Evolutionary conservation across 352 stramenopile genomes (phyloP).

Genomic region (Phytophthora cryptogea): DNA sequence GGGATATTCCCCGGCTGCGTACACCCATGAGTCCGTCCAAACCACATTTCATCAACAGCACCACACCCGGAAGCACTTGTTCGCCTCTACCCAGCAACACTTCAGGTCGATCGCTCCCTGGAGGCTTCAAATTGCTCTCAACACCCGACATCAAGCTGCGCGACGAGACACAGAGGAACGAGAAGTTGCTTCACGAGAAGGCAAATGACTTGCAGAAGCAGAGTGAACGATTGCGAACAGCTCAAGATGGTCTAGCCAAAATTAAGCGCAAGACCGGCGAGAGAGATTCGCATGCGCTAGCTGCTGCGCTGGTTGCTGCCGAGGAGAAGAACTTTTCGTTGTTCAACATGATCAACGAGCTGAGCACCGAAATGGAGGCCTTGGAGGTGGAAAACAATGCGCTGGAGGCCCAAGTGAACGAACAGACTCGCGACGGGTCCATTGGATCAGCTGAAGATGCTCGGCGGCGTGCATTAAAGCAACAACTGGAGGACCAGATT

Average conservation of each 20-base stretch:
- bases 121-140: constrained; percentile 61
- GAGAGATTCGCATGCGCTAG: constrained; percentile 80
- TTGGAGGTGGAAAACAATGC: constrained; percentile 87
- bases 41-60: constrained; percentile 37
- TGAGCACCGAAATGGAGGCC: constrained; percentile 91
- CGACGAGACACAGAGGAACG: constrained; percentile 79
- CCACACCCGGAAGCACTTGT: constrained; percentile 15
- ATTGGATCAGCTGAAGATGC: constrained; percentile 61
- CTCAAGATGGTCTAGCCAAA: constrained; percentile 84
- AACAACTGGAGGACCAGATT: constrained; percentile 82
- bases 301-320: constrained; percentile 81
- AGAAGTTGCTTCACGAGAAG: constrained; percentile 77
- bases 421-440: constrained; percentile 41
- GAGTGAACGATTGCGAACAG: constrained; percentile 66
- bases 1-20: constrained; percentile 69
- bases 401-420: constrained; percentile 63
- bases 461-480: constrained; percentile 59
- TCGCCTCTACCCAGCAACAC: constrained; percentile 22
- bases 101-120: constrained; percentile 20
- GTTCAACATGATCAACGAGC: constrained; percentile 95
- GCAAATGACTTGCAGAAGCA: constrained; percentile 74
- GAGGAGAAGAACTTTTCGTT: constrained; percentile 96
- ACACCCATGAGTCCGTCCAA: constrained; percentile 64
- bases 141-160: constrained; percentile 74
- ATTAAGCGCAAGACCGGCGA: constrained; percentile 92